Evolutionary conservation across 2,329 filamentous ascomycete species (phyloP).

Genomic region (Endocalyx cinctus): DNA sequence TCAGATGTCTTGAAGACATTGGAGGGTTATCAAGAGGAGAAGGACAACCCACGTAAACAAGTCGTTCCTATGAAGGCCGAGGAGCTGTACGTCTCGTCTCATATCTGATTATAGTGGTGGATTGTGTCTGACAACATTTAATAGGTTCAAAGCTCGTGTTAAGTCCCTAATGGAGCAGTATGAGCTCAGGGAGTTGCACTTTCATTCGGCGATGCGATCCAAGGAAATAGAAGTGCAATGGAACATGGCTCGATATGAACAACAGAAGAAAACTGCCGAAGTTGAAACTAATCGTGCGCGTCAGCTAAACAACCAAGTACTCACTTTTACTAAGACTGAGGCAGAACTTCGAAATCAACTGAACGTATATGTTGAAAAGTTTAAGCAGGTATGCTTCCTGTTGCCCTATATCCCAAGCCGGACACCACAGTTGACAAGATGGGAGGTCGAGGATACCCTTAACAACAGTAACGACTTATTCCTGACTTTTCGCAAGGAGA

Average conservation of each 20-base stretch:
- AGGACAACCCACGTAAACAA: constrained; percentile 75
- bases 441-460: constrained; percentile 93
- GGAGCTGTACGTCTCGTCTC: constrained; percentile 63
- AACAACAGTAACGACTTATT: constrained; percentile 99
- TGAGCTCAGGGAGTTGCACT: constrained; percentile 90
- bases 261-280: constrained; percentile 85
- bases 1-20: constrained; percentile 77
- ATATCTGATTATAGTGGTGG: constrained; percentile 1
- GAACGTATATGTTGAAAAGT: constrained; percentile 98
- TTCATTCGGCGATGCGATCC: constrained; percentile 83
- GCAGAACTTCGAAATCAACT: constrained; percentile 89
- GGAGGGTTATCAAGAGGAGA: constrained; percentile 82
- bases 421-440: constrained; percentile 37
- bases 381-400: constrained; percentile 79
- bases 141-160: constrained; percentile 77
- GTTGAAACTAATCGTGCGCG: constrained; percentile 74
- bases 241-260: constrained; percentile 81
- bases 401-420: constrained; percentile 20
- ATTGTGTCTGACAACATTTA: constrained; percentile 33
- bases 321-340: constrained; percentile 94
- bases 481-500: constrained; percentile 94
- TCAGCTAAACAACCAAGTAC: constrained; percentile 84
- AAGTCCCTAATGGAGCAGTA: constrained; percentile 97
- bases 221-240: constrained; percentile 96
- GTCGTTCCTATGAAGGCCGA: constrained; percentile 84